Percentiles rank a stretch among this genome's conserved stretches.
These are phyloP conservation scores for Elymus sibiricus DNA, from an alignment of 176 grass and related monocot species.

Conservation along the genomic window DNA sequence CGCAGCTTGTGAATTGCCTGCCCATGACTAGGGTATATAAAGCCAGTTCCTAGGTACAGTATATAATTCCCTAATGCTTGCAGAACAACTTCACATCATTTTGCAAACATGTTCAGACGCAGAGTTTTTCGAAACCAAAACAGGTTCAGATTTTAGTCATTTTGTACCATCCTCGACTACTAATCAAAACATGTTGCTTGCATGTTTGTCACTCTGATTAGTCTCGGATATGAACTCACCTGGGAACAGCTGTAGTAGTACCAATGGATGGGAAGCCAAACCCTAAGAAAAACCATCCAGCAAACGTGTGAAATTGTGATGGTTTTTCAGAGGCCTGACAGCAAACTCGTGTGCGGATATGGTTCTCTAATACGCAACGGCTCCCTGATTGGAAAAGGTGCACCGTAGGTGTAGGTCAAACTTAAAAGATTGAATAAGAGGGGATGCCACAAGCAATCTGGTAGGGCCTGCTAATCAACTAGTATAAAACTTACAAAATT, in stretches of 20 bases:
- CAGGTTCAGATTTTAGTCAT: neutral
- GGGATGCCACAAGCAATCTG: conserved; percentile 13
- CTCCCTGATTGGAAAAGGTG: conserved; percentile 9
- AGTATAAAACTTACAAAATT: conserved; percentile 3
- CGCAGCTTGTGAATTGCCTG: neutral
- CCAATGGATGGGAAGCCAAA: neutral
- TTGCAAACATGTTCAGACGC: neutral
- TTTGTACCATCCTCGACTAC: neutral
- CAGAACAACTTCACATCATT: neutral
- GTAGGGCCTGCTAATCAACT: conserved; percentile 9
- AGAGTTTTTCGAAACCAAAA: neutral
- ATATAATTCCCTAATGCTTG: neutral
- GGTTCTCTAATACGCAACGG: conserved; percentile 34
- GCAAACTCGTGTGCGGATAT: conserved; percentile 21
- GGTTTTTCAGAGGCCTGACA: neutral
- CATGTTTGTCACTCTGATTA: neutral
- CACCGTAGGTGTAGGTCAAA: conserved; percentile 14
- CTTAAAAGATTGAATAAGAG: neutral
- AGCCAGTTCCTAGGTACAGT: neutral
- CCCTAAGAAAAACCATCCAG: neutral
- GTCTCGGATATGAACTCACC: too few species aligned
- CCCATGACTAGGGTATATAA: too few species aligned
- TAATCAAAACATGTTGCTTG: neutral
- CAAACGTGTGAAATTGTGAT: conserved; percentile 18
- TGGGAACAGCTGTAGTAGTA: neutral